phyloP scores from a whole-genome alignment of 1,139 yeast genomes.

The Pichia sp. region DNA sequence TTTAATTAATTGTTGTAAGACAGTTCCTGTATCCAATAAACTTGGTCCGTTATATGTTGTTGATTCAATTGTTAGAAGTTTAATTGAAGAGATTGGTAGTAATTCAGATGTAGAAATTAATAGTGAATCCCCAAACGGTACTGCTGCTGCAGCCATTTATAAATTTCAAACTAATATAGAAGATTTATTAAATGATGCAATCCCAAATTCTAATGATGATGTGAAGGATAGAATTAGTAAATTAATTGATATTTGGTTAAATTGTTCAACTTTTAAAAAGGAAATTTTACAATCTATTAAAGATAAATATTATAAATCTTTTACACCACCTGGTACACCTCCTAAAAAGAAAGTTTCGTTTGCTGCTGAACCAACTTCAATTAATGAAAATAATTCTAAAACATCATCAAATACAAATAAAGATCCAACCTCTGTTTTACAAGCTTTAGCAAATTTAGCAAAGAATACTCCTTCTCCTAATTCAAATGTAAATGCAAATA shows the following conservation, averaged over 20 bases:
- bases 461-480: conserved; percentile 27
- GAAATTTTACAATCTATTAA: conserved; percentile 50
- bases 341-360: conserved; percentile 31
- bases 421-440: conserved; percentile 55
- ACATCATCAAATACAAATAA: no score
- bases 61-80: conserved; percentile 87
- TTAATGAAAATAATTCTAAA: no score
- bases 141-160: conserved; percentile 68
- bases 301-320: conserved; percentile 51
- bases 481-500: conserved; percentile 20
- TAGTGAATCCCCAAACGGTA: conserved; percentile 56
- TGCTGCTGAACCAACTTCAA: conserved; percentile 17
- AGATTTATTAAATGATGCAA: conserved; percentile 53
- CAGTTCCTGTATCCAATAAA: conserved; percentile 75
- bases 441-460: conserved; percentile 56
- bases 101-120: conserved; percentile 13
- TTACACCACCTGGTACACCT: conserved; percentile 52
- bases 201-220: conserved; percentile 44
- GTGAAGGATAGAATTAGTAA: conserved; percentile 71
- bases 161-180: conserved; percentile 54
- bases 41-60: conserved; percentile 86
- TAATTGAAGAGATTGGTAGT: conserved; percentile 53
- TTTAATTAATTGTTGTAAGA: conserved; percentile 63
- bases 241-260: conserved; percentile 88
- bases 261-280: conserved; percentile 69